Conservation (phyloP, 371 early-diverging fungal species). For the Lichtheimia ramosa region DNA sequence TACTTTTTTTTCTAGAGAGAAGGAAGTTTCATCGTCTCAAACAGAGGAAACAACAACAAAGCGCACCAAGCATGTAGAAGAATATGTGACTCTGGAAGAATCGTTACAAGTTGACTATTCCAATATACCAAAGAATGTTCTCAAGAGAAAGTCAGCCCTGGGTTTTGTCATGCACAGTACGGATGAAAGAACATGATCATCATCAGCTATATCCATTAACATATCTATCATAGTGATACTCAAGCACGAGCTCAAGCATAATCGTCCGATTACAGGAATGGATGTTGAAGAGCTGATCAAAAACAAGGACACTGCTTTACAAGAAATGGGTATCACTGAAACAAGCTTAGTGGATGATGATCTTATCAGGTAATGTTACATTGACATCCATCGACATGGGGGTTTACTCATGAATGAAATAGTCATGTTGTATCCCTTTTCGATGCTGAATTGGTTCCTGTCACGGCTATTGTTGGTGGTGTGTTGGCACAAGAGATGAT, state of each 20-base stretch:
- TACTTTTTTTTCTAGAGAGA: too few relatives aligned
- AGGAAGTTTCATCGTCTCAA: neutral
- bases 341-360: slow-evolving; percentile 40
- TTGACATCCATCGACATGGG: too few relatives aligned
- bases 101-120: slow-evolving; percentile 37
- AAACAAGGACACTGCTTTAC: slow-evolving; percentile 19
- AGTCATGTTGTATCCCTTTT: slow-evolving; percentile 42
- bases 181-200: neutral
- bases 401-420: neutral
- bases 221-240: slow-evolving; percentile 26
- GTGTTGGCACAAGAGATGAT: slow-evolving; percentile 88
- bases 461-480: slow-evolving; percentile 87
- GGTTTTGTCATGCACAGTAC: slow-evolving; percentile 56
- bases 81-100: slow-evolving; percentile 44
- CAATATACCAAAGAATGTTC: slow-evolving; percentile 26
- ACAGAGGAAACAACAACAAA: neutral
- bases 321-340: slow-evolving; percentile 38
- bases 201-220: too few relatives aligned
- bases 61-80: slow-evolving; percentile 33
- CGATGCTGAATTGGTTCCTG: slow-evolving; percentile 70
- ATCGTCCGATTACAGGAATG: slow-evolving; percentile 19
- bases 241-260: slow-evolving; percentile 31
- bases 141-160: slow-evolving; percentile 47
- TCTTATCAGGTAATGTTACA: slow-evolving; percentile 45
- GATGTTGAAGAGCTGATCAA: slow-evolving; percentile 20